Evolutionary conservation across 1,284 basidiomycete species (phyloP).

Genomic region (Apiotrichum gracile): DNA sequence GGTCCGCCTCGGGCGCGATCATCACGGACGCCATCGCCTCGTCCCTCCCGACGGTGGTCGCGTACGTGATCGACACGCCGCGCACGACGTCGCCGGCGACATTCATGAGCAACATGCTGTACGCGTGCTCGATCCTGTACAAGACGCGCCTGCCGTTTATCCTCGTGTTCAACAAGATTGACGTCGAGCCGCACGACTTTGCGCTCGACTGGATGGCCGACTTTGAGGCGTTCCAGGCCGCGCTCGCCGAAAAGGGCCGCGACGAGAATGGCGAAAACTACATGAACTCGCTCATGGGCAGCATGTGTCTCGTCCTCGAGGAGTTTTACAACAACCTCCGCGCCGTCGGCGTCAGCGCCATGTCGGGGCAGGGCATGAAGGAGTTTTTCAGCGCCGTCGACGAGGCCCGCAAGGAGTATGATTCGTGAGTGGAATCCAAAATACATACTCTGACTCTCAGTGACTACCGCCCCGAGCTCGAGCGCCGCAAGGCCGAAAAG

Average conservation of each 20-base stretch:
- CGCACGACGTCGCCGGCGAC: conserved; percentile 91
- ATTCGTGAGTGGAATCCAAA: conserved; percentile 55
- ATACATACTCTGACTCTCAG: conserved; percentile 48
- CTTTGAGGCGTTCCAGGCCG: conserved; percentile 67
- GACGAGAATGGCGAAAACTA: conserved; percentile 90
- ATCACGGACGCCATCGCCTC: conserved; percentile 97
- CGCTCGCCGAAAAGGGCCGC: conserved; percentile 56
- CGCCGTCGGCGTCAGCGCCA: conserved; percentile 90
- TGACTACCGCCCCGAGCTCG: conserved; percentile 86
- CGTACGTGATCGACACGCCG: conserved; percentile 97
- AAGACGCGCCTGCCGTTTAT: conserved; percentile 97
- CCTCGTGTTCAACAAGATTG: conserved; percentile 98
- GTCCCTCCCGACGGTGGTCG: conserved; percentile 86
- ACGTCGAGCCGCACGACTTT: conserved; percentile 78
- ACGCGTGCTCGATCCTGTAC: conserved; percentile 97
- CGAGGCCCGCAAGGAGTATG: conserved; percentile 78
- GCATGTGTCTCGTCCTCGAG: conserved; percentile 96
- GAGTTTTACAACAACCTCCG: conserved; percentile 97
- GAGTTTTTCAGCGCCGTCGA: conserved; percentile 90
- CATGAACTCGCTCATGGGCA: conserved; percentile 98
- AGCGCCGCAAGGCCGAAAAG: conserved; percentile 55
- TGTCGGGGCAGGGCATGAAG: conserved; percentile 87
- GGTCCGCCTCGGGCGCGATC: conserved; percentile 97
- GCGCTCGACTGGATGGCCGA: conserved; percentile 98
- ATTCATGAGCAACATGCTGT: conserved; percentile 99